Evolutionary conservation across 176 grass and related monocot genomes (phyloP).

Genomic region (Rhynchospora tenuis): DNA sequence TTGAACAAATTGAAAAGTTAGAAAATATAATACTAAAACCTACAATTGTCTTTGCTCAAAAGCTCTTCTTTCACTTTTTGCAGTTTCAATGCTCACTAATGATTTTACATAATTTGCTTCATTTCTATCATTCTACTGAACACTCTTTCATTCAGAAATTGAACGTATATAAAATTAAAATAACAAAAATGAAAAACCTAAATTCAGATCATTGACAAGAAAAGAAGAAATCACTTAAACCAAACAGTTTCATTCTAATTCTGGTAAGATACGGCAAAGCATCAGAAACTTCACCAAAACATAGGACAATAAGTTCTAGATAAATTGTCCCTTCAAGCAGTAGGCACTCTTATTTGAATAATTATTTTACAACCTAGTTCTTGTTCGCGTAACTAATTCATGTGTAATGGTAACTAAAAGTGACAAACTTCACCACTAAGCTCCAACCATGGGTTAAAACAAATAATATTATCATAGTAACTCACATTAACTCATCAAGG

Average conservation of each 20-base stretch:
- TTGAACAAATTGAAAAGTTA: not conserved
- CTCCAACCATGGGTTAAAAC: not conserved
- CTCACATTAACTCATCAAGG: slow-evolving; percentile 95
- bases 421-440: not conserved
- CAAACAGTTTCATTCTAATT: not conserved
- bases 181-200: not conserved
- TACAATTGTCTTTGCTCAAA: not conserved
- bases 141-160: not conserved
- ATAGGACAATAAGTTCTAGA: not conserved
- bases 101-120: too few species aligned
- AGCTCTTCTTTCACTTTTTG: too few species aligned
- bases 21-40: not conserved
- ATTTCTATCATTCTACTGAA: not conserved
- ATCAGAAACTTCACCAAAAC: not conserved
- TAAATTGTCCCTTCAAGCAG: not conserved
- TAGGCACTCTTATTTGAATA: not conserved
- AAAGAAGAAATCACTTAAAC: not conserved
- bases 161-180: not conserved
- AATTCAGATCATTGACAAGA: not conserved
- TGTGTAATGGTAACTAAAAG: not conserved
- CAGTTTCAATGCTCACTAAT: too few species aligned
- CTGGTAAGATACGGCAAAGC: too few species aligned
- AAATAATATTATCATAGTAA: not conserved
- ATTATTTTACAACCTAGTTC: not conserved
- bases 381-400: not conserved